Evolutionary conservation across 495 filamentous ascomycete species (phyloP).

Genomic region (Xylaria telfairii): DNA sequence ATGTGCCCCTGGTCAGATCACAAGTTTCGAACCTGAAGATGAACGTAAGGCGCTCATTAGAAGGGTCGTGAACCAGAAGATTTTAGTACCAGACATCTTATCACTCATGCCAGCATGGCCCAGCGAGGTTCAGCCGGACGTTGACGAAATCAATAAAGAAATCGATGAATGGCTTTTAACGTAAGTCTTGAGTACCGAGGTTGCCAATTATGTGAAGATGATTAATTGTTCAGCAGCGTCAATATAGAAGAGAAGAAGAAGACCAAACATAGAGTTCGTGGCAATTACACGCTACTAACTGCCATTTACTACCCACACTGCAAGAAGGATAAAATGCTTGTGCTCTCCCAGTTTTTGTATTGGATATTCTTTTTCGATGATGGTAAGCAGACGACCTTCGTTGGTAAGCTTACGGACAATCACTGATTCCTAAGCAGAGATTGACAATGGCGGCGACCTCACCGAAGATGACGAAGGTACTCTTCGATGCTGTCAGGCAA

Average conservation of each 20-base stretch:
- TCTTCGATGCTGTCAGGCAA: conserved; percentile 30
- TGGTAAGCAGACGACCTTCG: conserved; percentile 20
- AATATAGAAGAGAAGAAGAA: conserved; percentile 37
- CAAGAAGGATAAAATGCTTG: conserved; percentile 36
- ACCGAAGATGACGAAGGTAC: conserved; percentile 36
- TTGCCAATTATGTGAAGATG: not conserved
- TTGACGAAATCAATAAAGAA: conserved; percentile 34
- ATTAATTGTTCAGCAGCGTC: conserved; percentile 25
- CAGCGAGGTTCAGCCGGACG: conserved; percentile 32
- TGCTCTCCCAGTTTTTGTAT: conserved; percentile 34
- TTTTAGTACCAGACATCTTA: conserved; percentile 34
- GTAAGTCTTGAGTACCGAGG: conserved; percentile 21
- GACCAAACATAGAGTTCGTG: conserved; percentile 35
- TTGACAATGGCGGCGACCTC: conserved; percentile 38
- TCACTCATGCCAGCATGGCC: conserved; percentile 39
- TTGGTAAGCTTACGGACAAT: not conserved
- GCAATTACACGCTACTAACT: conserved; percentile 35
- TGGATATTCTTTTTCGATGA: conserved; percentile 43
- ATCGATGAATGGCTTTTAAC: conserved; percentile 38
- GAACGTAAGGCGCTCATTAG: conserved; percentile 35
- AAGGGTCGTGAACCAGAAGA: conserved; percentile 34
- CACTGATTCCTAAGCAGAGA: conserved; percentile 30
- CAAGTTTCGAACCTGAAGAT: conserved; percentile 7
- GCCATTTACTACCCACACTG: conserved; percentile 37
- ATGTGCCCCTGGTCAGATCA: not conserved